Percentiles rank a stretch among this genome's conserved stretches.
Conservation (phyloP, 805 yeast species). For the Sungouiozyma ichnusensis region DNA sequence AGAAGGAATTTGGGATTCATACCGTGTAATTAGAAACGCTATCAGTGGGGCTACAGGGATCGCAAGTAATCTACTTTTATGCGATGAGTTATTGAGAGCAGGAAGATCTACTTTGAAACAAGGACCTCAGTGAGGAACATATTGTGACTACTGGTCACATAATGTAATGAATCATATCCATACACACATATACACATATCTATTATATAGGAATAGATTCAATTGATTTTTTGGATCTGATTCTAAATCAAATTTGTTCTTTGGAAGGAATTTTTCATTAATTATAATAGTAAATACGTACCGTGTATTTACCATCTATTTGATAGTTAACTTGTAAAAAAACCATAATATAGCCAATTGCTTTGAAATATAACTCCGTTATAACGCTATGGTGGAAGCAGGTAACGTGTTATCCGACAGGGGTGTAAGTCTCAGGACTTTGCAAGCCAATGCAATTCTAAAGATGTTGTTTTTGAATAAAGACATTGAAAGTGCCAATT, state of each 20-base stretch:
- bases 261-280: neutral
- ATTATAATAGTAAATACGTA: neutral
- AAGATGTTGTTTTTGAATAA: constrained; percentile 79
- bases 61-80: constrained; percentile 79
- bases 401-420: neutral
- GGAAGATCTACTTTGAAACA: constrained; percentile 87
- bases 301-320: neutral
- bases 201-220: too few species aligned
- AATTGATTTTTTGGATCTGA: neutral
- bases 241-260: neutral
- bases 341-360: too few species aligned
- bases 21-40: constrained; percentile 87
- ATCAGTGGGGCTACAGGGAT: constrained; percentile 88
- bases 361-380: too few species aligned
- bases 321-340: neutral
- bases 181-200: too few species aligned
- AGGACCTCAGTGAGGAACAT: constrained; percentile 16
- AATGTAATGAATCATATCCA: neutral
- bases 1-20: constrained; percentile 96
- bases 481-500: constrained; percentile 41
- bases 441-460: constrained; percentile 43
- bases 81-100: constrained; percentile 95
- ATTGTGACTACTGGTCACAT: neutral
- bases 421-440: constrained; percentile 30
- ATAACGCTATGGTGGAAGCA: neutral